A percentile compares a stretch with the other conserved stretches of the same genome.
These are phyloP conservation scores for Prunella vulgaris DNA, from an alignment of 257 asterid genomes.

Conservation along the genomic window DNA sequence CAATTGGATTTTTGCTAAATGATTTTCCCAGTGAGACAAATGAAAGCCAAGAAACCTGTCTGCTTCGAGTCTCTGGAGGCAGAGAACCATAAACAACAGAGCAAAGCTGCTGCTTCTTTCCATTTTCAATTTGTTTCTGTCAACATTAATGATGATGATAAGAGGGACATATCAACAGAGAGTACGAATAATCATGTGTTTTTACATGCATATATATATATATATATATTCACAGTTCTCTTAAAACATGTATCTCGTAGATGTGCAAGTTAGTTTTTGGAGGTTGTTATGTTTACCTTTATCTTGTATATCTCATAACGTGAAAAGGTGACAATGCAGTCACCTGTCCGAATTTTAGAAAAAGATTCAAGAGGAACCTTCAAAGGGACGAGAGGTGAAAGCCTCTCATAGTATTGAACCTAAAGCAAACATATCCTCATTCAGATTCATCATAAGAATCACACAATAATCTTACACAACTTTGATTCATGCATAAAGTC, in stretches of 20 bases:
- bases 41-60: conserved; percentile 61
- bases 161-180: conserved; percentile 11
- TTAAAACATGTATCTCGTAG: background rate
- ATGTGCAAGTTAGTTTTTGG: background rate
- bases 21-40: conserved; percentile 21
- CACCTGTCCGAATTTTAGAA: conserved; percentile 70
- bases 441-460: background rate
- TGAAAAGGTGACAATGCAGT: conserved; percentile 92
- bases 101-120: conserved; percentile 75
- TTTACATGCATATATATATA: background rate
- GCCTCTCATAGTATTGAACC: conserved; percentile 89
- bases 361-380: conserved; percentile 66
- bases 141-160: conserved; percentile 23
- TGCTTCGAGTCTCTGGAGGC: conserved; percentile 92
- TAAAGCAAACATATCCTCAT: conserved; percentile 26
- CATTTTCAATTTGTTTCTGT: conserved; percentile 71
- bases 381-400: conserved; percentile 89
- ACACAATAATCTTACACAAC: background rate
- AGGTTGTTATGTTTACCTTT: conserved; percentile 47
- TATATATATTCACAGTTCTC: no score
- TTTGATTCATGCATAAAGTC: background rate
- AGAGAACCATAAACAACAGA: conserved; percentile 98
- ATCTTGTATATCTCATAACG: conserved; percentile 64
- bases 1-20: conserved; percentile 1
- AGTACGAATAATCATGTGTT: conserved; percentile 7